Conservation (phyloP, 257 asterid genomes). For the Jasminum sambac region DNA sequence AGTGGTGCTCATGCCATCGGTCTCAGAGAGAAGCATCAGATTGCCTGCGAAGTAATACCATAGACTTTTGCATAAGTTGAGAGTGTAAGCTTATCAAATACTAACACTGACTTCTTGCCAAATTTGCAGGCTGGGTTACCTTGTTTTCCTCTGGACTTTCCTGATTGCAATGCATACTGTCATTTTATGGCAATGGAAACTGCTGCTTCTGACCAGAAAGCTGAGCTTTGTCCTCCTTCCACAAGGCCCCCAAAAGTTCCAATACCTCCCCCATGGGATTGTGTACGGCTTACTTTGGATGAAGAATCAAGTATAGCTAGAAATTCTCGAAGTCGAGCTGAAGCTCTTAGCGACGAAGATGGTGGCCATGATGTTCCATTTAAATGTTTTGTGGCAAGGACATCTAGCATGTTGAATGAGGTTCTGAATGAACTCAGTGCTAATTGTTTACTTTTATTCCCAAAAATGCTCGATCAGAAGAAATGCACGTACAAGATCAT, state of each 20-base stretch:
- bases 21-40: conserved; percentile 78
- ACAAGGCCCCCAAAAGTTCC: conserved; percentile 53
- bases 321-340: conserved; percentile 26
- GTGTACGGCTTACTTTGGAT: conserved; percentile 37
- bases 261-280: conserved; percentile 68
- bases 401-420: conserved; percentile 48
- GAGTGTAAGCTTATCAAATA: not conserved
- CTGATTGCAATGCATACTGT: conserved; percentile 73
- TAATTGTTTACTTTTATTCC: conserved; percentile 53
- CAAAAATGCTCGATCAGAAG: conserved; percentile 39
- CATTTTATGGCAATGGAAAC: conserved; percentile 54
- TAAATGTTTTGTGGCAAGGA: conserved; percentile 65
- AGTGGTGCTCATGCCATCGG: conserved; percentile 87
- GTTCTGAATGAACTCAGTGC: conserved; percentile 31
- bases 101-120: not conserved
- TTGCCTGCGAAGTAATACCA: conserved; percentile 67
- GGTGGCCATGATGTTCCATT: conserved; percentile 33
- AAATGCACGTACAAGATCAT: conserved; percentile 41
- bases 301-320: conserved; percentile 23
- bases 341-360: conserved; percentile 19
- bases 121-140: conserved; percentile 73
- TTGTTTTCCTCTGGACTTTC: conserved; percentile 72
- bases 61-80: not conserved
- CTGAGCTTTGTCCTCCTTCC: conserved; percentile 46
- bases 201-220: conserved; percentile 38